Base-by-base conservation (phyloP, 2,329 filamentous ascomycete genomes). In the Paracoccidioides lutzii region DNA sequence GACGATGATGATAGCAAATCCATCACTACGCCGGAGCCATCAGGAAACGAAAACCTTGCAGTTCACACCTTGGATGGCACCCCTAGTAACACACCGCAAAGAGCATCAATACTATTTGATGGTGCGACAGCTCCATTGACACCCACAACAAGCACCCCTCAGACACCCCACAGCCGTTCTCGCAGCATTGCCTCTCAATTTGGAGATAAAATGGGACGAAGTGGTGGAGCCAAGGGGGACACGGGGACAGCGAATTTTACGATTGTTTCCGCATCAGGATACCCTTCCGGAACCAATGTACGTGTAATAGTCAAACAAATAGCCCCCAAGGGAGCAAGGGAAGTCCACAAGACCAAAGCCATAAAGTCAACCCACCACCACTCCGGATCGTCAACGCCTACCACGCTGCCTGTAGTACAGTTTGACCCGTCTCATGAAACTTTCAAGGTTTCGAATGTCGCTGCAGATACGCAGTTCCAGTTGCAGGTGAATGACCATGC, bases 301-400 rank as follows among this genome's bases (percentile, higher is more conserved):
- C 90, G 88, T 65, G 81, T 95, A 50, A 73, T 81, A 57, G 74
- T 95, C 62, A 83, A 82, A 55, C 82, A 87, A 62, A 67, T 87
- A 38, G 75, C 77, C 3, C 73, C 82, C 49, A 90, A 86, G 71
- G 80, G 78, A 51, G 76, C 71, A 52, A 96, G 93, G 74, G 81
- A 86, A 48, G 76, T 98, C 48, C 84, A 90, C 73, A 96, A 97
- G 76, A 96, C 90, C 28, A 95, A 95, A 69, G 86, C 93, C 60
- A 81, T 87, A 74, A 95, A 95, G 70, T 79, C 84, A 41, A 58
- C 61, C 0, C 73, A 80, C 3, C 73, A 80, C 3, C 75, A 38
- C 28, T 52, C 44, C 15, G 51, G 50, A 40, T 33, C 59, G 1
- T 44, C 55, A 9, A 52, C 54, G 10, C 43, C 58, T 30, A 45